Conservation (phyloP, 495 filamentous ascomycete genomes). For the Niebla homalea region DNA sequence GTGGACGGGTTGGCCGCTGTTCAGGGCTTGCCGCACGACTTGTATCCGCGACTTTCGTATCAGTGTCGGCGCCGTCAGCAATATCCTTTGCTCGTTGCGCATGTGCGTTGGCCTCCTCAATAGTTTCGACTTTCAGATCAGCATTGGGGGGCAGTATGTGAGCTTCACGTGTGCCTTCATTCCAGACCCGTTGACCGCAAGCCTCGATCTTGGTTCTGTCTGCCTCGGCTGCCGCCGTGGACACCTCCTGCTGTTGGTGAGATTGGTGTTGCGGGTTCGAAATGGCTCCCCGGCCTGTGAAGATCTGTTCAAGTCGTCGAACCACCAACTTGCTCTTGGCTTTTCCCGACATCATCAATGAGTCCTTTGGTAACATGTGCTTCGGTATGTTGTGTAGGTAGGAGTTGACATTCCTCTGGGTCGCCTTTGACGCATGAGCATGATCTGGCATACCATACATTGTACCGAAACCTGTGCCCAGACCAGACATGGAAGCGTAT, state of each 20-base stretch:
- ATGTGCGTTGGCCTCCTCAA: constrained; percentile 3
- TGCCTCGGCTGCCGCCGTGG: constrained; percentile 29
- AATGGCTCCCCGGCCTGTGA: constrained; percentile 51
- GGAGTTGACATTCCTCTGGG: constrained; percentile 40
- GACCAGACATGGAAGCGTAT: constrained; percentile 57
- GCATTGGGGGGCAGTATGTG: constrained; percentile 25
- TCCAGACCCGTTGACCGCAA: constrained; percentile 14
- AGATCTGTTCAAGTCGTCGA: constrained; percentile 57
- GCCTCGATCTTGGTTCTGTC: constrained; percentile 22
- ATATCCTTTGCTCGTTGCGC: constrained; percentile 3
- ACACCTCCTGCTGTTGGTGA: constrained; percentile 42
- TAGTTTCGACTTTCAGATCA: constrained; percentile 6
- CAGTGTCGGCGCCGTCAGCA: constrained; percentile 16
- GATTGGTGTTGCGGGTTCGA: constrained; percentile 29
- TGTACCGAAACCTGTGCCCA: not conserved
- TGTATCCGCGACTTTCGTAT: constrained; percentile 4
- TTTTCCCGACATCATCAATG: constrained; percentile 44
- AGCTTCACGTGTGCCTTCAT: constrained; percentile 37
- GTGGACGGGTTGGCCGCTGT: constrained; percentile 58
- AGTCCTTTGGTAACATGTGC: constrained; percentile 39
- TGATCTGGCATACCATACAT: not conserved
- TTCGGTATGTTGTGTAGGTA: constrained; percentile 50
- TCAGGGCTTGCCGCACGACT: constrained; percentile 26
- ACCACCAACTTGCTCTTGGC: constrained; percentile 62
- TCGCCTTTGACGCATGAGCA: constrained; percentile 15